These are phyloP conservation scores for Globisporangium carolinianum DNA, from an alignment of 352 stramenopile species.

Conservation along the genomic window DNA sequence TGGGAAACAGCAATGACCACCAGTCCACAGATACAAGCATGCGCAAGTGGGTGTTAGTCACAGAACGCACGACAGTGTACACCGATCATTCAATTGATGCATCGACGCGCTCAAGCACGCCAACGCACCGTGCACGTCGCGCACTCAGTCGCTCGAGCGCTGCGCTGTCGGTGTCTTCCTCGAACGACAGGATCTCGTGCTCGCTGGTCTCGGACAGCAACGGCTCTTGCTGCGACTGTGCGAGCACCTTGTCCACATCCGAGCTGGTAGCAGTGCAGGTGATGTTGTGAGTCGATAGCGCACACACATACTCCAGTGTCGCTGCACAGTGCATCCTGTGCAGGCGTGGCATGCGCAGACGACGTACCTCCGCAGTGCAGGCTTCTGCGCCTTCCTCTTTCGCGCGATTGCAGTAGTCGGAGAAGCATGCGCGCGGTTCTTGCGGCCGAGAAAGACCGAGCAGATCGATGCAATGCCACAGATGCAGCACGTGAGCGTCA, in stretches of 20 bases:
- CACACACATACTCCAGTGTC: background rate
- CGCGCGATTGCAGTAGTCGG: background rate
- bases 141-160: conserved; percentile 44
- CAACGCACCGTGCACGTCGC: conserved; percentile 26
- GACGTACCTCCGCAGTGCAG: conserved; percentile 26
- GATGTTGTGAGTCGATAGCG: background rate
- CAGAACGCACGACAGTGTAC: background rate
- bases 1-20: too few relatives aligned
- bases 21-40: background rate
- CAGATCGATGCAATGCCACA: conserved; percentile 74
- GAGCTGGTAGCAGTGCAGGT: background rate
- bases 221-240: conserved; percentile 37
- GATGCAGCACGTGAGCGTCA: conserved; percentile 77
- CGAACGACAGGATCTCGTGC: conserved; percentile 44
- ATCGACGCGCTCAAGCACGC: background rate
- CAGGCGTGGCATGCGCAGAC: background rate
- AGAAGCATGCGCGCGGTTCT: conserved; percentile 2
- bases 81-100: too few relatives aligned
- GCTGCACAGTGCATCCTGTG: conserved; percentile 3
- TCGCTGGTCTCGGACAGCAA: conserved; percentile 43
- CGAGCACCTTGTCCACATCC: conserved; percentile 30
- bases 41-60: background rate
- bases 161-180: conserved; percentile 48
- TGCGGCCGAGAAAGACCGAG: conserved; percentile 52
- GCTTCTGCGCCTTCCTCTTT: conserved; percentile 7